phyloP scores from a whole-genome alignment of 1,284 basidiomycete species.

The Ceratobasidium sp. region DNA sequence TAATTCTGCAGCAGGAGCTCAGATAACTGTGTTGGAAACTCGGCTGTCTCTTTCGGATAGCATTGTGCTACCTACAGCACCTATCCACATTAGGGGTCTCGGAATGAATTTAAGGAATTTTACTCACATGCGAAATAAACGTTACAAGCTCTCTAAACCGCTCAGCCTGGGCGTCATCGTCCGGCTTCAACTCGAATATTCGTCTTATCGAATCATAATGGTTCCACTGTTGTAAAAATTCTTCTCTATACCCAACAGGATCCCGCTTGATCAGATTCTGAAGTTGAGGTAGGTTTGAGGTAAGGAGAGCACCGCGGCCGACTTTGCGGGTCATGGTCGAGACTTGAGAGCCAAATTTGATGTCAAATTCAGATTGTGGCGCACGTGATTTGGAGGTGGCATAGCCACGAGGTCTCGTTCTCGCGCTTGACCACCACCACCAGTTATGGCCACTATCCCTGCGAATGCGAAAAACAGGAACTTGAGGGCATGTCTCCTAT shows the following conservation, averaged over 20 bases:
- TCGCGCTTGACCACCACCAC: slow-evolving; percentile 48
- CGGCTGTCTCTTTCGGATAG: slow-evolving; percentile 88
- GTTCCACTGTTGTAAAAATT: slow-evolving; percentile 99
- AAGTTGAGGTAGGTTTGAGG: slow-evolving; percentile 73
- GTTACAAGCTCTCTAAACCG: slow-evolving; percentile 89
- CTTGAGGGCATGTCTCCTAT: slow-evolving; percentile 91
- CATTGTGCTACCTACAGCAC: slow-evolving; percentile 81
- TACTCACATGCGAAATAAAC: slow-evolving; percentile 83
- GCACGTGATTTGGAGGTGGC: slow-evolving; percentile 14
- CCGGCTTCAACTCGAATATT: slow-evolving; percentile 84
- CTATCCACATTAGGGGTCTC: slow-evolving; percentile 4
- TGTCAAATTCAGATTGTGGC: slow-evolving; percentile 31
- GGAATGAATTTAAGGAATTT: slow-evolving; percentile 32
- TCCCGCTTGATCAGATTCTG: slow-evolving; percentile 98
- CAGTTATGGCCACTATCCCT: slow-evolving; percentile 65
- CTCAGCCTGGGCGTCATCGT: slow-evolving; percentile 76
- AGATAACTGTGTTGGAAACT: slow-evolving; percentile 85
- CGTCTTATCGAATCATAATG: slow-evolving; percentile 92
- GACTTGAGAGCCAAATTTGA: slow-evolving; percentile 39
- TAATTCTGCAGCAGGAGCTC: slow-evolving; percentile 82
- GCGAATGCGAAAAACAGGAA: slow-evolving; percentile 74
- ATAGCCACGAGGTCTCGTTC: background rate
- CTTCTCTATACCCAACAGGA: slow-evolving; percentile 91
- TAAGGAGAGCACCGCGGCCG: slow-evolving; percentile 59
- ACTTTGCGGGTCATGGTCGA: slow-evolving; percentile 46